Conservation (phyloP, 768 basidiomycete species). For the Arthromyces matolae region DNA sequence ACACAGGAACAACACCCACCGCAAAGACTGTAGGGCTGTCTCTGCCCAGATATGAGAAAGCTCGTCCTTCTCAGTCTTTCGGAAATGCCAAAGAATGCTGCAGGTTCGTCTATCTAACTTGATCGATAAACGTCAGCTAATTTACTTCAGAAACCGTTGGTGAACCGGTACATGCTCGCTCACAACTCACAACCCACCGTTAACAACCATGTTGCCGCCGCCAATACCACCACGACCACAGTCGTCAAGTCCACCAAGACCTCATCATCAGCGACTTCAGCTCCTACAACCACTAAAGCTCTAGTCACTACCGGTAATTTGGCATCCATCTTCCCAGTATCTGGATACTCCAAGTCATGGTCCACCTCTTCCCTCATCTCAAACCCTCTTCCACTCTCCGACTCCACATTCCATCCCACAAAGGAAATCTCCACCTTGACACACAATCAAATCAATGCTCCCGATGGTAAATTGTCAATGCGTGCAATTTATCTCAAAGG, state of each 20-base stretch:
- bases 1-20: conserved; percentile 20
- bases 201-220: not conserved
- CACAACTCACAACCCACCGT: conserved; percentile 23
- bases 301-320: conserved; percentile 16
- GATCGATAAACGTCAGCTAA: not conserved
- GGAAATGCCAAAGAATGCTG: conserved; percentile 8
- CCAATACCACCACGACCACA: conserved; percentile 4
- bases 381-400: conserved; percentile 37
- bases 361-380: conserved; percentile 38
- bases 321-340: conserved; percentile 40
- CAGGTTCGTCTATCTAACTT: conserved; percentile 2
- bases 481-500: conserved; percentile 53
- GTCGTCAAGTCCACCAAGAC: conserved; percentile 10
- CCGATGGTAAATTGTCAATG: conserved; percentile 51
- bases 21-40: conserved; percentile 15
- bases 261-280: conserved; percentile 4
- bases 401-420: conserved; percentile 41
- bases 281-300: conserved; percentile 10
- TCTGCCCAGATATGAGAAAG: not conserved
- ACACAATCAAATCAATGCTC: conserved; percentile 40
- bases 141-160: not conserved
- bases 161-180: conserved; percentile 17
- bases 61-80: conserved; percentile 14
- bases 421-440: conserved; percentile 33
- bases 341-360: conserved; percentile 36